A percentile compares a stretch with the other conserved stretches of the same genome.
These are phyloP conservation scores for Phytophthora aleatoria DNA, from an alignment of 352 stramenopile species.

Conservation along the genomic window DNA sequence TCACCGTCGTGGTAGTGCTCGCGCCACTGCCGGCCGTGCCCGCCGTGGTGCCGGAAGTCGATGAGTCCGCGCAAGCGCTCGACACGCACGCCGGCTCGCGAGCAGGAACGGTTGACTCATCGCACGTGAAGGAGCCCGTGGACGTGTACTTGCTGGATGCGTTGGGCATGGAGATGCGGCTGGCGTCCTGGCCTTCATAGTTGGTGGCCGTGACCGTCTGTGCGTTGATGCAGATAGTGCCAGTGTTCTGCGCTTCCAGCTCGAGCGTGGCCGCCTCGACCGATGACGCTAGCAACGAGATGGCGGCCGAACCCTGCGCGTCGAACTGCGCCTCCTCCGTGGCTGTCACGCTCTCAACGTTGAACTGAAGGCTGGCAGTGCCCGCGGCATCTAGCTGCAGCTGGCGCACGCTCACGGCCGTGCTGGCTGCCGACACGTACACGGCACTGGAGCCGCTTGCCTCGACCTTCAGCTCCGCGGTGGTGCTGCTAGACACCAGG, in stretches of 20 bases:
- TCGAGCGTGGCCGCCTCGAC: slow-evolving; percentile 23
- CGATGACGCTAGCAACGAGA: slow-evolving; percentile 31
- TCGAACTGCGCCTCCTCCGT: slow-evolving; percentile 27
- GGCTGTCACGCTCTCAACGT: slow-evolving; percentile 26
- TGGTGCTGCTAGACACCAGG: slow-evolving; percentile 30
- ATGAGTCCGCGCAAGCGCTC: slow-evolving; percentile 18
- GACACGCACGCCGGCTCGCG: slow-evolving; percentile 31
- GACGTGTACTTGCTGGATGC: slow-evolving; percentile 33
- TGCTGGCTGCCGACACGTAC: slow-evolving; percentile 27
- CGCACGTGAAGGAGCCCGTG: slow-evolving; percentile 28
- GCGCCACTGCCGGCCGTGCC: slow-evolving; percentile 3
- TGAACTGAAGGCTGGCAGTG: slow-evolving; percentile 31
- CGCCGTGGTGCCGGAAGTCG: slow-evolving; percentile 14
- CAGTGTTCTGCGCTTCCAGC: slow-evolving; percentile 27
- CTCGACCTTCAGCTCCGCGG: slow-evolving; percentile 34
- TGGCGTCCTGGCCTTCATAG: slow-evolving; percentile 26
- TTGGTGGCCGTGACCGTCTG: slow-evolving; percentile 23
- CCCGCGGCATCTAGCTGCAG: slow-evolving; percentile 23
- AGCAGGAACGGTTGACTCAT: slow-evolving; percentile 23
- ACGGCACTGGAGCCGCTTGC: slow-evolving; percentile 34
- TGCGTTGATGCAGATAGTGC: slow-evolving; percentile 31
- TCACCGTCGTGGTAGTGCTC: slow-evolving; percentile 13
- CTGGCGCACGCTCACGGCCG: slow-evolving; percentile 27
- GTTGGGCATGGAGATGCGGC: slow-evolving; percentile 42
- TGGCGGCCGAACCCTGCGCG: slow-evolving; percentile 13